Conservation (phyloP, 106 monocot species). For the Apostasia ramifera region DNA sequence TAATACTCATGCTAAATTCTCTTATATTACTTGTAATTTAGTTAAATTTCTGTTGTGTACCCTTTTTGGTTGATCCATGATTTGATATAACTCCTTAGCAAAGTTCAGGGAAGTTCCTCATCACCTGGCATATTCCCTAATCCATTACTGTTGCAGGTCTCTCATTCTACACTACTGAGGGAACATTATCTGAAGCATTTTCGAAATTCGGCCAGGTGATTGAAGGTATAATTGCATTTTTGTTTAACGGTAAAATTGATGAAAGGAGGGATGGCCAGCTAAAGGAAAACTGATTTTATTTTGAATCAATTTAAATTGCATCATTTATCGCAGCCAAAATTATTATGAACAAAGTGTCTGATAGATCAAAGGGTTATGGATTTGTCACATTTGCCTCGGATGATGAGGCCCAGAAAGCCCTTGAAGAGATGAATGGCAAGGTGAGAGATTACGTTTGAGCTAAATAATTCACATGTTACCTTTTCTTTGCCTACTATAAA, state of each 20-base stretch:
- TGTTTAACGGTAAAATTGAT: not conserved
- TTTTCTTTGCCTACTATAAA: not conserved
- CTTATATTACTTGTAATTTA: too few relatives aligned
- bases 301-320: not conserved
- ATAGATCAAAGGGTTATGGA: constrained; percentile 62
- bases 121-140: too few relatives aligned
- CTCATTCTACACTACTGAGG: constrained; percentile 76
- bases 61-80: too few relatives aligned
- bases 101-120: too few relatives aligned
- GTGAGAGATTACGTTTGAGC: constrained; percentile 6
- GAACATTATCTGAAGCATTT: constrained; percentile 65
- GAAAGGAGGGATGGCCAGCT: not conserved
- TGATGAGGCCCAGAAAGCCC: constrained; percentile 45
- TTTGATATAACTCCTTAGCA: too few relatives aligned
- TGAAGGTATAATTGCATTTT: constrained; percentile 38
- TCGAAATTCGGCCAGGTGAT: constrained; percentile 79
- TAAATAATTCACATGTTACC: not conserved
- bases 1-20: too few relatives aligned
- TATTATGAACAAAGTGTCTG: constrained; percentile 43
- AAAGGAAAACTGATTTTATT: too few relatives aligned
- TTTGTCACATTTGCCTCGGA: constrained; percentile 58
- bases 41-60: too few relatives aligned
- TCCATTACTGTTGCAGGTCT: constrained; percentile 34
- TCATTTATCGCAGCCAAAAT: constrained; percentile 37
- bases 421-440: constrained; percentile 57